A percentile compares a stretch with the other conserved stretches of the same genome.
Conservation (phyloP, 345 rosid genomes). For the Eucalyptus rudis region DNA sequence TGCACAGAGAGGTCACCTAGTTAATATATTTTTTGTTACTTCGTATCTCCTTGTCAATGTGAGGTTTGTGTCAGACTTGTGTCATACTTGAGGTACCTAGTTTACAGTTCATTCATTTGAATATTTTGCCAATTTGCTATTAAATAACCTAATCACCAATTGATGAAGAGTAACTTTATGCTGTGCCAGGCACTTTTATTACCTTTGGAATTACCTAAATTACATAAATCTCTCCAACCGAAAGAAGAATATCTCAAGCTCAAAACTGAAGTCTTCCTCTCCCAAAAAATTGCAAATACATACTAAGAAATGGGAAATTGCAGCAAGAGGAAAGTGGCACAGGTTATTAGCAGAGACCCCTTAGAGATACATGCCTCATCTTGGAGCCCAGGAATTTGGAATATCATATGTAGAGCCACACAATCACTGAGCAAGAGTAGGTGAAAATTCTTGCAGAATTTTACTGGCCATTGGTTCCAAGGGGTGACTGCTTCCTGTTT, state of each 20-base stretch:
- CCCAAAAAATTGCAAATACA: neutral
- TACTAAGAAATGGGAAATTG: neutral
- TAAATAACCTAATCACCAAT: neutral
- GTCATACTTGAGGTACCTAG: neutral
- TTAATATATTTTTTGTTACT: neutral
- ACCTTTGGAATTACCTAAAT: neutral
- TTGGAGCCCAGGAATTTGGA: neutral
- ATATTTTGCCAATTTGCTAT: neutral
- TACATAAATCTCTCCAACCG: conserved; percentile 7
- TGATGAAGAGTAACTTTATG: neutral
- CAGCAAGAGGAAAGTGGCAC: neutral
- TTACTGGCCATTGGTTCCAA: neutral
- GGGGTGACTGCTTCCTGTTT: neutral
- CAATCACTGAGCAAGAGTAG: neutral
- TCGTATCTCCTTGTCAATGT: neutral
- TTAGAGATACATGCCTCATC: neutral
- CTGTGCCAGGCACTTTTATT: conserved; percentile 2
- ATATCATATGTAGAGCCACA: neutral
- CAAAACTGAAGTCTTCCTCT: neutral
- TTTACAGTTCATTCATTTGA: neutral
- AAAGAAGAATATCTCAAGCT: conserved; percentile 6
- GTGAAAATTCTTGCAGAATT: neutral
- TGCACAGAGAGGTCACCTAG: neutral
- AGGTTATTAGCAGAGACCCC: neutral
- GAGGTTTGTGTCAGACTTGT: neutral